Percentiles rank a stretch among this genome's conserved stretches.
phyloP scores from a whole-genome alignment of 2,329 filamentous ascomycete species.

The Escovopsis sp. region DNA sequence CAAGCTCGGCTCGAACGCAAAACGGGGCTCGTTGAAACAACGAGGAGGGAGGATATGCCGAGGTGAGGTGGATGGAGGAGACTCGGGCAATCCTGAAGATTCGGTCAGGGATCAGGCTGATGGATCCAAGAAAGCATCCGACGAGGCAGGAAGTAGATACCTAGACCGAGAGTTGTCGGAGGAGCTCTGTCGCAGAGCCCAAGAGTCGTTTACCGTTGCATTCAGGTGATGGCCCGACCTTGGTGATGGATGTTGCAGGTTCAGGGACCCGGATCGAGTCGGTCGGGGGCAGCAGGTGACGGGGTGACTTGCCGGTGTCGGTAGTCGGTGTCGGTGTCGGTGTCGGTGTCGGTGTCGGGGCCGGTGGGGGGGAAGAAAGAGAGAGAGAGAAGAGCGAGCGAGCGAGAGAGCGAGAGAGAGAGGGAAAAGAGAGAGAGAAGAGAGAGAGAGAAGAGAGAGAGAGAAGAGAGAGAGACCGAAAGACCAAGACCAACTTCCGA shows the following conservation, averaged over 20 bases:
- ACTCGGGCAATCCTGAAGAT: background rate
- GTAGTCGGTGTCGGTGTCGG: background rate
- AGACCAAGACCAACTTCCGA: background rate
- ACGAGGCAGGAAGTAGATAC: conserved; percentile 9
- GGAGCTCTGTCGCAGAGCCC: conserved; percentile 23
- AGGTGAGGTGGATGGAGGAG: too few species aligned
- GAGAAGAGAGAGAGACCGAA: background rate
- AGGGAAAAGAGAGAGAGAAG: too few species aligned
- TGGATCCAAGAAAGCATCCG: conserved; percentile 6
- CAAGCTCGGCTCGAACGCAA: background rate
- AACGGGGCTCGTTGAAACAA: background rate
- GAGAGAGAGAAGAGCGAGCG: too few species aligned
- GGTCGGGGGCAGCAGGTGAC: background rate
- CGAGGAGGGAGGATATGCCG: background rate
- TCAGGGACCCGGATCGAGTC: background rate
- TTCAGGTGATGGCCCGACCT: conserved; percentile 14
- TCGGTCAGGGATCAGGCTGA: background rate
- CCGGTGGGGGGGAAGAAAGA: too few species aligned
- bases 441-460: too few species aligned
- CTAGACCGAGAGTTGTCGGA: conserved; percentile 11
- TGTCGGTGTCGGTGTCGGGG: too few species aligned
- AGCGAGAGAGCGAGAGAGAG: too few species aligned
- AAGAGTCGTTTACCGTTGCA: conserved; percentile 19
- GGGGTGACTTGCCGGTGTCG: background rate
- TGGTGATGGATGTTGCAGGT: background rate